These are phyloP conservation scores for Niebla homalea DNA, from an alignment of 495 filamentous ascomycete species.

Conservation along the genomic window DNA sequence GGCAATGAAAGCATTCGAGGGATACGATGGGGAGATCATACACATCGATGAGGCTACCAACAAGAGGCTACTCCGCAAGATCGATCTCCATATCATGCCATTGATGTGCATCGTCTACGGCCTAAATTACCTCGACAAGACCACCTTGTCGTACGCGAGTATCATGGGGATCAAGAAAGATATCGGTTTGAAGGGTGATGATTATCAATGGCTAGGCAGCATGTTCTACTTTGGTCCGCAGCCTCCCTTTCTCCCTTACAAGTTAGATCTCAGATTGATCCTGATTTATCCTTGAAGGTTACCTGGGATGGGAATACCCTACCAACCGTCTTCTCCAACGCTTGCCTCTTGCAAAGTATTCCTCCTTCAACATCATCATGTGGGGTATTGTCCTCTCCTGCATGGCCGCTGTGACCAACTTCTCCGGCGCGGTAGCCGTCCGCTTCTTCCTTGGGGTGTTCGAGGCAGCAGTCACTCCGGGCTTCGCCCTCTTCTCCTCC, in stretches of 20 bases:
- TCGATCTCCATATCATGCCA: constrained; percentile 51
- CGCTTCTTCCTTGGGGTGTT: constrained; percentile 48
- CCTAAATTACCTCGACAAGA: constrained; percentile 54
- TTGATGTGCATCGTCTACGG: constrained; percentile 46
- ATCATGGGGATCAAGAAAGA: constrained; percentile 47
- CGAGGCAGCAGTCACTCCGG: constrained; percentile 50
- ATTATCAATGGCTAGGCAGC: constrained; percentile 43
- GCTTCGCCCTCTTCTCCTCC: constrained; percentile 49
- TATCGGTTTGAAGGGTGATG: constrained; percentile 26
- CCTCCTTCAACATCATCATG: constrained; percentile 39
- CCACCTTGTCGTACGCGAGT: constrained; percentile 48
- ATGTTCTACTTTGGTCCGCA: constrained; percentile 47
- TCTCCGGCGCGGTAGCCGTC: constrained; percentile 38
- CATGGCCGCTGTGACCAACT: constrained; percentile 38
- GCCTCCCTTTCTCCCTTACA: background rate
- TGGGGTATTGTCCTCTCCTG: constrained; percentile 45
- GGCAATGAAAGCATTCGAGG: constrained; percentile 43
- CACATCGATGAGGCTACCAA: constrained; percentile 43
- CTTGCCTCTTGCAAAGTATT: constrained; percentile 47
- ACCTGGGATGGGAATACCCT: constrained; percentile 52
- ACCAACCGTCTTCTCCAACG: constrained; percentile 47
- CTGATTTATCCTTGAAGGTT: constrained; percentile 24
- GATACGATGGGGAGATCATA: constrained; percentile 33
- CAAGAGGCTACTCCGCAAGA: constrained; percentile 38
- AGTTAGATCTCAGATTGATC: background rate